Evolutionary conservation across 306 rosid species (phyloP).

Genomic region (Quercus rubra): DNA sequence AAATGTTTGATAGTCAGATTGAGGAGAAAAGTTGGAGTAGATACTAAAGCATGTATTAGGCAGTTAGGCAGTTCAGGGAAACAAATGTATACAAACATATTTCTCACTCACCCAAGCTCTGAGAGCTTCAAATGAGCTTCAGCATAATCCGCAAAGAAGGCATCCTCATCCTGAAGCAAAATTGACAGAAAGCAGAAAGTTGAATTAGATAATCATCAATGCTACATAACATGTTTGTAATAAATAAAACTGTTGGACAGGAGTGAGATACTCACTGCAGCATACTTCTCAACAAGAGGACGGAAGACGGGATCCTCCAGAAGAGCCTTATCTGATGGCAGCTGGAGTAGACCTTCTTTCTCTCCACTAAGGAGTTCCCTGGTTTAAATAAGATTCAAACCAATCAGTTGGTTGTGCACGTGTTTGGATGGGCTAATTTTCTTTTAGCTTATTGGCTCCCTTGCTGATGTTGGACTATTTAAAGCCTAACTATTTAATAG

Average conservation of each 20-base stretch:
- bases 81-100: not conserved
- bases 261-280: constrained; percentile 29
- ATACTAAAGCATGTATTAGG: not conserved
- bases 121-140: constrained; percentile 53
- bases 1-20: not conserved
- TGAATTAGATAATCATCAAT: not conserved
- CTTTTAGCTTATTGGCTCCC: too few species aligned
- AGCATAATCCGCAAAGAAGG: constrained; percentile 47
- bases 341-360: constrained; percentile 41
- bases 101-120: constrained; percentile 50
- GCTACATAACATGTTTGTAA: not conserved
- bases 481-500: too few species aligned
- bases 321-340: constrained; percentile 63
- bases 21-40: not conserved
- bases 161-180: constrained; percentile 42
- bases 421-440: too few species aligned
- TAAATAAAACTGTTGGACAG: not conserved
- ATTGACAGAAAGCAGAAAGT: not conserved
- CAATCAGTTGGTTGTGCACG: not conserved
- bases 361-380: constrained; percentile 42
- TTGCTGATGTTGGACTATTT: too few species aligned
- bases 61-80: not conserved
- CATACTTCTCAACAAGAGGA: constrained; percentile 57
- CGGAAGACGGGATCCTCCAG: constrained; percentile 53
- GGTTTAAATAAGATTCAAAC: not conserved